These are phyloP conservation scores for Aspergillus melleus DNA, from an alignment of 2,329 filamentous ascomycete genomes.

Conservation along the genomic window DNA sequence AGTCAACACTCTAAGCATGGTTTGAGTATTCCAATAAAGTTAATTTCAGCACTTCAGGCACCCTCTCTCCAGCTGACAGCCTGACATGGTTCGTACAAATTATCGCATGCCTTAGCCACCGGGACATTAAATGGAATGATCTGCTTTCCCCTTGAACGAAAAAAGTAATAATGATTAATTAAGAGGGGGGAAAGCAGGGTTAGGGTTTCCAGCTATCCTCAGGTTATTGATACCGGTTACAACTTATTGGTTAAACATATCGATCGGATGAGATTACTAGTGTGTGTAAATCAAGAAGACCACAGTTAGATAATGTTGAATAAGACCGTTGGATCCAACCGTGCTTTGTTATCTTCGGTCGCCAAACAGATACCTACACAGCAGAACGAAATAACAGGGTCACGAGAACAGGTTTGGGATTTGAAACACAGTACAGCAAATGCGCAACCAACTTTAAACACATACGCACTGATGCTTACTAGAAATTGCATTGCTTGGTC, in stretches of 20 bases:
- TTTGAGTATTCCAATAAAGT: background rate
- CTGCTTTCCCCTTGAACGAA: no score
- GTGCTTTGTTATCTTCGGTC: background rate
- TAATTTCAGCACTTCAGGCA: background rate
- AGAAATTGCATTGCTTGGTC: background rate
- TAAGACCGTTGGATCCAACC: background rate
- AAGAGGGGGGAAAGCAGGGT: background rate
- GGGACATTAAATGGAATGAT: background rate
- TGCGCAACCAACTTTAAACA: background rate
- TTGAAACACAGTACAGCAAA: background rate
- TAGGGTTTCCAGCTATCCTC: background rate
- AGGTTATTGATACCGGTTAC: background rate
- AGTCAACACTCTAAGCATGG: background rate
- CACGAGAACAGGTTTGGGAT: background rate
- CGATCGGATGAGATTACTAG: background rate
- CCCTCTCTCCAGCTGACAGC: background rate
- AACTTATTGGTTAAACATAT: background rate
- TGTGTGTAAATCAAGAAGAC: background rate
- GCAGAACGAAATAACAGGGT: background rate
- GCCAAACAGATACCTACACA: background rate
- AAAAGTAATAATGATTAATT: no score
- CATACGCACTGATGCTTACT: background rate
- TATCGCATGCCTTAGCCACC: background rate
- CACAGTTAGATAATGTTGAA: background rate
- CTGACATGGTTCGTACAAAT: background rate